phyloP scores from a whole-genome alignment of 2,329 filamentous ascomycete genomes.

The Diaporthe destruens region DNA sequence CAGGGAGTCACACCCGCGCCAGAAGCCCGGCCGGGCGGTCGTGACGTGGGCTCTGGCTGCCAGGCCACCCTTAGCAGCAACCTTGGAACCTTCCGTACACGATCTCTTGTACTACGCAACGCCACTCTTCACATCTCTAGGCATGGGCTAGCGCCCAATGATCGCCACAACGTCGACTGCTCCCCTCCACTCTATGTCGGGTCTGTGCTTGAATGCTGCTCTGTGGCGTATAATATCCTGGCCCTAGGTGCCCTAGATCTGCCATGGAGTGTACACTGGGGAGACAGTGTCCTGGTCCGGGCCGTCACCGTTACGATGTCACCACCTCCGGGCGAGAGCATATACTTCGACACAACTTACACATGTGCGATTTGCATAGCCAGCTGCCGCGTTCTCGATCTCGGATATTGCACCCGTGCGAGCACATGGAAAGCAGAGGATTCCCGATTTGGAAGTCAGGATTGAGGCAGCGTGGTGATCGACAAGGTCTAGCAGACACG shows the following conservation, averaged over 20 bases:
- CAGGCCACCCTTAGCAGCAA: not conserved
- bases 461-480: slow-evolving; percentile 8
- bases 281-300: not conserved
- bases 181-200: not conserved
- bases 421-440: not conserved
- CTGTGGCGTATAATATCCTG: not conserved
- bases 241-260: not conserved
- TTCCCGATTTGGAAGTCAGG: not conserved
- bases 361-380: not conserved
- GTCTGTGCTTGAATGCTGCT: not conserved
- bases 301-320: slow-evolving; percentile 16
- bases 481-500: not conserved
- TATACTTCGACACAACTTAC: not conserved
- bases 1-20: not conserved
- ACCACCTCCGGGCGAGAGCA: not conserved
- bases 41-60: not conserved
- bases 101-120: not conserved
- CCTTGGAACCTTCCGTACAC: not conserved
- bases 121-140: not conserved
- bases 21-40: not conserved
- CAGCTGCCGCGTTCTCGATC: slow-evolving; percentile 2
- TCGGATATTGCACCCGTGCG: slow-evolving; percentile 23
- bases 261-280: slow-evolving; percentile 16
- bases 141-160: too few relatives aligned
- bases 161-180: not conserved